Conservation (phyloP, 352 stramenopile genomes). For the Phytopythium cucurbitacearum region DNA sequence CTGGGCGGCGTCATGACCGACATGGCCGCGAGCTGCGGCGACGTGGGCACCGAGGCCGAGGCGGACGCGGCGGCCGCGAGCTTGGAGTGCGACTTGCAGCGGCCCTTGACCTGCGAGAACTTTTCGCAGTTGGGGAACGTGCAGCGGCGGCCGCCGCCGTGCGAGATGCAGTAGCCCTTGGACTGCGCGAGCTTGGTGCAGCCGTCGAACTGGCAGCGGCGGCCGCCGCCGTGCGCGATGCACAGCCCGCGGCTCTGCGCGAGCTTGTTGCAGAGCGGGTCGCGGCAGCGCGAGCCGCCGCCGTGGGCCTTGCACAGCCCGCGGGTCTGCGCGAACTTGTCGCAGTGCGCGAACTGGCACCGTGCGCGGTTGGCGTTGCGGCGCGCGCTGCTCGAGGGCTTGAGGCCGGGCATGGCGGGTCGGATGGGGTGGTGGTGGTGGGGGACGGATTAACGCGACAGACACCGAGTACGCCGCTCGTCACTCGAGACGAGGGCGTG, state of each 20-base stretch:
- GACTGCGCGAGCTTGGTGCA: conserved; percentile 77
- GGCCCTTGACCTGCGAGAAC: conserved; percentile 86
- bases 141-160: conserved; percentile 72
- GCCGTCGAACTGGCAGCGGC: conserved; percentile 62
- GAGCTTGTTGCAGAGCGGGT: conserved; percentile 75
- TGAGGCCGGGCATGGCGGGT: conserved; percentile 15
- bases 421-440: conserved; percentile 13
- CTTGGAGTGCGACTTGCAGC: conserved; percentile 86
- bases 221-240: conserved; percentile 74
- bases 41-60: conserved; percentile 10
- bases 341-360: conserved; percentile 66
- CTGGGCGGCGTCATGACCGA: conserved; percentile 22
- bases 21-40: conserved; percentile 13
- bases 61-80: conserved; percentile 22
- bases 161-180: conserved; percentile 80
- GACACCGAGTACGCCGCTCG: neutral
- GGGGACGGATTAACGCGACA: neutral
- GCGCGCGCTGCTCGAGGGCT: conserved; percentile 26
- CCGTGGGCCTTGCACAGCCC: conserved; percentile 84
- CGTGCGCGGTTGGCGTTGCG: conserved; percentile 71
- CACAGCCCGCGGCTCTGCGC: conserved; percentile 73
- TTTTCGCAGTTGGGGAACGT: conserved; percentile 75
- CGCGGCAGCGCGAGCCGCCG: conserved; percentile 73
- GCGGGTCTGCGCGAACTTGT: conserved; percentile 83
- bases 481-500: no score